Evolutionary conservation across 495 filamentous ascomycete species (phyloP).

Genomic region (Podospora sp.): DNA sequence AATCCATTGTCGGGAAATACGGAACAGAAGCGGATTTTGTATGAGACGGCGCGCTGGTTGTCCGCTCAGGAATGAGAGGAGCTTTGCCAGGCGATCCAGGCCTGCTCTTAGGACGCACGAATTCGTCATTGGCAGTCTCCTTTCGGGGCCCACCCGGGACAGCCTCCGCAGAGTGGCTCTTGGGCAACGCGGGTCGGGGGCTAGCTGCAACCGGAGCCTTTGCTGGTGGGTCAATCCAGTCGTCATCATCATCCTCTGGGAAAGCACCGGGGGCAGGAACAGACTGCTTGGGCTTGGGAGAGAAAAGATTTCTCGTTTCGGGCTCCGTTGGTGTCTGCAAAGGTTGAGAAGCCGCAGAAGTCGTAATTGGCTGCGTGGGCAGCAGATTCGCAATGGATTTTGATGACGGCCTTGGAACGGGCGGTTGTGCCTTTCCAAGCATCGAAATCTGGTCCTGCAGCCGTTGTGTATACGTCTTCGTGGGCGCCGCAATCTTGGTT

Average conservation of each 20-base stretch:
- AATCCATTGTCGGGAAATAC: constrained; percentile 52
- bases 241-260: constrained; percentile 69
- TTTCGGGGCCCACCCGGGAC: constrained; percentile 59
- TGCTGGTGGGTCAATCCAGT: constrained; percentile 76
- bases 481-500: constrained; percentile 56
- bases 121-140: constrained; percentile 45
- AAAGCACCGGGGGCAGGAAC: constrained; percentile 53
- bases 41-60: constrained; percentile 43
- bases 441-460: constrained; percentile 92
- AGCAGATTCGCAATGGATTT: constrained; percentile 66
- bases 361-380: constrained; percentile 35
- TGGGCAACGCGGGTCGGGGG: constrained; percentile 53
- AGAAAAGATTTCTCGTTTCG: constrained; percentile 36
- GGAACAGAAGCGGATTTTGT: constrained; percentile 59
- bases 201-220: constrained; percentile 32
- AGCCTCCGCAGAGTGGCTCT: constrained; percentile 60
- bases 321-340: constrained; percentile 56
- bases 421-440: constrained; percentile 77
- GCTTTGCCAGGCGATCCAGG: constrained; percentile 44
- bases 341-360: constrained; percentile 10
- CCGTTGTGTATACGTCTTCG: constrained; percentile 86
- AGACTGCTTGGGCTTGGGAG: constrained; percentile 37
- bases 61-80: constrained; percentile 39
- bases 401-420: constrained; percentile 56
- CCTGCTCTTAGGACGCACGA: constrained; percentile 44